These are phyloP conservation scores for Coelastrella sp. DNA, from an alignment of 139 green algal genomes.

Conservation along the genomic window DNA sequence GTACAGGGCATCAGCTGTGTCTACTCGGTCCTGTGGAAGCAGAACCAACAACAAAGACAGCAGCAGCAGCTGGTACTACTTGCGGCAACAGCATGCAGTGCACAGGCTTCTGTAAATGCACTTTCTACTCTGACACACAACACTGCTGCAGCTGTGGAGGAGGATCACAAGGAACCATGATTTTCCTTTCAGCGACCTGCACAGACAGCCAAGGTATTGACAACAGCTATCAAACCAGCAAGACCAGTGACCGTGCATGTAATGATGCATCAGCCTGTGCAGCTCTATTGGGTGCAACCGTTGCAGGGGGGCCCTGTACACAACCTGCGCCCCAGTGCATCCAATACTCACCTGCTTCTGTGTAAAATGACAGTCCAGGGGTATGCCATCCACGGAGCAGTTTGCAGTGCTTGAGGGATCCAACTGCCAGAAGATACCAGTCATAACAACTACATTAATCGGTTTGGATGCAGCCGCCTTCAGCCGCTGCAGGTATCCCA, in stretches of 20 bases:
- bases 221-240: not conserved
- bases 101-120: too few species aligned
- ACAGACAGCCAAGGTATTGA: not conserved
- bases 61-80: too few species aligned
- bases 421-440: not conserved
- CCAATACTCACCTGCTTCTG: not conserved
- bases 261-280: not conserved
- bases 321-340: too few species aligned
- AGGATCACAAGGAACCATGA: not conserved
- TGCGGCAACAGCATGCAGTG: too few species aligned
- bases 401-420: not conserved
- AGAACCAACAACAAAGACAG: too few species aligned
- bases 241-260: not conserved
- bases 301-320: too few species aligned
- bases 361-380: not conserved
- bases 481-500: not conserved
- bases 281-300: not conserved
- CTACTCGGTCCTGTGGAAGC: not conserved
- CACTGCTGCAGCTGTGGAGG: too few species aligned
- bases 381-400: constrained; percentile 25
- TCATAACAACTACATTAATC: constrained; percentile 13
- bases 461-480: not conserved
- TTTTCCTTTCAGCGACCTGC: not conserved
- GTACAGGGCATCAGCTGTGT: constrained; percentile 28
- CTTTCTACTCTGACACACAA: too few species aligned